phyloP scores from a whole-genome alignment of 2,329 filamentous ascomycete genomes.

The Tricladium varicosporioides region DNA sequence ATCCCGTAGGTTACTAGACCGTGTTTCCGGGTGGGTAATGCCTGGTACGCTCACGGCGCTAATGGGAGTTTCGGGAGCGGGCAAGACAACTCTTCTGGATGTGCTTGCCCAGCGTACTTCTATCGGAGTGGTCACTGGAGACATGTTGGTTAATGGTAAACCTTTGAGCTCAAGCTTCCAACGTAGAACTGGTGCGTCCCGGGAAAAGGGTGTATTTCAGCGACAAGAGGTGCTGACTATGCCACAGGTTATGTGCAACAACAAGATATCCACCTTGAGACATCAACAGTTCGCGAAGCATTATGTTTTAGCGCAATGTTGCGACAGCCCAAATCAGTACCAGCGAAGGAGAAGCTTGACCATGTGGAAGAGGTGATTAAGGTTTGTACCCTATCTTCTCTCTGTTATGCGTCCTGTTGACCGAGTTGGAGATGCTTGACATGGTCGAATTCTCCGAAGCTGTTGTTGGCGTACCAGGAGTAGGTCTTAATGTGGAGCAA shows the following conservation, averaged over 20 bases:
- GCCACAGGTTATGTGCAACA: constrained; percentile 71
- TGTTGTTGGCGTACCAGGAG: constrained; percentile 84
- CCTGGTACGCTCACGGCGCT: constrained; percentile 67
- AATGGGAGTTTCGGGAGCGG: constrained; percentile 74
- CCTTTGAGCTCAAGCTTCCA: constrained; percentile 66
- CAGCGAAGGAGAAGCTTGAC: neutral
- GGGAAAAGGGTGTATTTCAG: too few species aligned
- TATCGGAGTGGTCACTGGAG: constrained; percentile 84
- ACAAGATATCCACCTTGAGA: constrained; percentile 85
- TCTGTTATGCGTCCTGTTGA: too few species aligned
- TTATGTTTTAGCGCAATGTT: neutral
- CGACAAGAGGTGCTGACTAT: too few species aligned
- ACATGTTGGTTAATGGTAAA: constrained; percentile 55
- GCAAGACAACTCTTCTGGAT: constrained; percentile 83
- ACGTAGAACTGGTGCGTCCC: constrained; percentile 68
- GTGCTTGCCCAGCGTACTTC: constrained; percentile 77
- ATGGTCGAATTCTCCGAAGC: constrained; percentile 91
- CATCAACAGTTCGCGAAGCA: constrained; percentile 68
- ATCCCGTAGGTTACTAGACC: constrained; percentile 61
- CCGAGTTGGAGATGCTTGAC: constrained; percentile 56
- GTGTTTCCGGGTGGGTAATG: constrained; percentile 71
- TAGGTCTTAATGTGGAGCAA: constrained; percentile 71
- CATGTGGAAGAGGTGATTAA: constrained; percentile 69
- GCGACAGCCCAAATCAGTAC: neutral
- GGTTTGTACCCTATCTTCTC: constrained; percentile 26